Conservation (phyloP, 345 rosid species). For the Trapa bicornis region DNA sequence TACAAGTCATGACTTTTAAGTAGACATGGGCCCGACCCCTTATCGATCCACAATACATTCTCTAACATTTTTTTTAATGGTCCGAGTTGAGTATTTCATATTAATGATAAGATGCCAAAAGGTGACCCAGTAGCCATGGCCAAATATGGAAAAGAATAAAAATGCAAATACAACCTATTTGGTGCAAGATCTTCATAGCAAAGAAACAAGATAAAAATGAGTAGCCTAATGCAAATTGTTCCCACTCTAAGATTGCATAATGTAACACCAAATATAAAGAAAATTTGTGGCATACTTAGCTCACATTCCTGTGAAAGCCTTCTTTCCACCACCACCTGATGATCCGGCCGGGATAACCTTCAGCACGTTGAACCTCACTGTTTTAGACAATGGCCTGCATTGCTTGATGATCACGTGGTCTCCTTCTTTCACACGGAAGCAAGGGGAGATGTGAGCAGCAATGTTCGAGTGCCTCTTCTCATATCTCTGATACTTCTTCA, state of each 20-base stretch:
- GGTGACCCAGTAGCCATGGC: no score
- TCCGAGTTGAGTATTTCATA: no score
- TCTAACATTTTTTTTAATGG: no score
- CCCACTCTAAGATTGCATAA: neutral
- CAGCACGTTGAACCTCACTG: neutral
- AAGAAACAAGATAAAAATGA: neutral
- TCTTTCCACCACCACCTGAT: neutral
- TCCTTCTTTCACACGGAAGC: constrained; percentile 2
- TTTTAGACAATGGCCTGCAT: constrained; percentile 1
- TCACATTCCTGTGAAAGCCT: constrained; percentile 1
- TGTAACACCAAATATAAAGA: neutral
- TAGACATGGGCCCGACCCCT: no score
- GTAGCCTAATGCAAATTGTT: neutral
- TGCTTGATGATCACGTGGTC: constrained; percentile 1
- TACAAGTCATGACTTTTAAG: no score
- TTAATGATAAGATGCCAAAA: no score
- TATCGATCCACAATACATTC: no score
- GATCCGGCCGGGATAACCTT: neutral
- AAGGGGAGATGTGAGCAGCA: constrained; percentile 1
- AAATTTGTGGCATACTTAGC: neutral
- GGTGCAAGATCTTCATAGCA: neutral
- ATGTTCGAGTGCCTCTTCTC: constrained; percentile 8
- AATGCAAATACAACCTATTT: neutral
- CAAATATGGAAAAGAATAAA: no score
- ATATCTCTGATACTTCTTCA: constrained; percentile 5